Evolutionary conservation across 768 basidiomycete species (phyloP).

Genomic region (Hirschioporus abietinus): DNA sequence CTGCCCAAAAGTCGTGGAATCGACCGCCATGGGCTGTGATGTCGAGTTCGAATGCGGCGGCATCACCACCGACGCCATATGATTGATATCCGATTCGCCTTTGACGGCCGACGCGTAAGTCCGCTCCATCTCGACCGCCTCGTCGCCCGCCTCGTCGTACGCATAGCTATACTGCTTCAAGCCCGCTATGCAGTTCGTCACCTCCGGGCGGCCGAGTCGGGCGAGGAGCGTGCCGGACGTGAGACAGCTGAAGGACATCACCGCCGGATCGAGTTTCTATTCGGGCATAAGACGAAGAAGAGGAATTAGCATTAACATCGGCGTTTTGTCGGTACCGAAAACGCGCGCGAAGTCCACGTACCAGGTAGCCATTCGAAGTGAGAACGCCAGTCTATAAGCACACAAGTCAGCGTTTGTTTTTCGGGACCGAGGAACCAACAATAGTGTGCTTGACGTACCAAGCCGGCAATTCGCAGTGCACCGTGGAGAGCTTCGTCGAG

Average conservation of each 20-base stretch:
- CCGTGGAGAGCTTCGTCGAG: slow-evolving; percentile 80
- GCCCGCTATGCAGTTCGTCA: slow-evolving; percentile 76
- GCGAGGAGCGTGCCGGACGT: slow-evolving; percentile 82
- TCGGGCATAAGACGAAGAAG: slow-evolving; percentile 4
- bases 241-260: slow-evolving; percentile 83
- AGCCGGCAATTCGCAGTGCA: slow-evolving; percentile 82
- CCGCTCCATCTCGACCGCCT: slow-evolving; percentile 58
- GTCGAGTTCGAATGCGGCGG: background rate
- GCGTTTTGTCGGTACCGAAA: slow-evolving; percentile 3
- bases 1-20: background rate
- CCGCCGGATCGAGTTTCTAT: slow-evolving; percentile 77
- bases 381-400: slow-evolving; percentile 65
- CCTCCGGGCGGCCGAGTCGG: slow-evolving; percentile 77
- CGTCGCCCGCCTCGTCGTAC: slow-evolving; percentile 80
- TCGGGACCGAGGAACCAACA: background rate
- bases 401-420: background rate
- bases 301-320: slow-evolving; percentile 3
- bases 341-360: slow-evolving; percentile 29
- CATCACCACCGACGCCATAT: slow-evolving; percentile 32
- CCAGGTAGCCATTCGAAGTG: slow-evolving; percentile 83
- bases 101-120: slow-evolving; percentile 38
- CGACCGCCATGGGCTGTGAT: background rate
- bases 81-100: slow-evolving; percentile 34
- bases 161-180: slow-evolving; percentile 85
- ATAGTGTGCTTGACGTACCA: slow-evolving; percentile 42